Evolutionary conservation across 2,329 filamentous ascomycete species (phyloP).

Genomic region (Colletotrichum melonis): DNA sequence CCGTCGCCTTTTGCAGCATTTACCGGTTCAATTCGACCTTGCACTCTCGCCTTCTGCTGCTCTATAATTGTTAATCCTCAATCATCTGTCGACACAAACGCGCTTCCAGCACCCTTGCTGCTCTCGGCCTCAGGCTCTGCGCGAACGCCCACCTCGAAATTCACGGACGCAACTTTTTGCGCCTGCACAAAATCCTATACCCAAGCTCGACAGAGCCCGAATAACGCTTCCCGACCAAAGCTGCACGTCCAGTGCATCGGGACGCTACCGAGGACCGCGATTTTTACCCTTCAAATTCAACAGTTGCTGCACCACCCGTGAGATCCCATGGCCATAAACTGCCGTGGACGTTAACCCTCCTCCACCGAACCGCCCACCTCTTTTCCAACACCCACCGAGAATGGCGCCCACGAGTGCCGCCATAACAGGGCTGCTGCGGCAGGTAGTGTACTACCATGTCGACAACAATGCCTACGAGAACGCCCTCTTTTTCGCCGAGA

Average conservation of each 20-base stretch:
- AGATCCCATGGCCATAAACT: constrained; percentile 32
- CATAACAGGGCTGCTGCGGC: constrained; percentile 65
- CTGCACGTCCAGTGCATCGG: constrained; percentile 14
- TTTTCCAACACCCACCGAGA: constrained; percentile 32
- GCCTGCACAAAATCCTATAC: constrained; percentile 16
- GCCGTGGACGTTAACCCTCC: constrained; percentile 30
- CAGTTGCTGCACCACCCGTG: constrained; percentile 3
- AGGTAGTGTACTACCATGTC: constrained; percentile 76
- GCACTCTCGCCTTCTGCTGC: not conserved
- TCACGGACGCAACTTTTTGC: constrained; percentile 34
- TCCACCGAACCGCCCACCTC: constrained; percentile 12
- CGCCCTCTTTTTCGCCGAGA: constrained; percentile 92
- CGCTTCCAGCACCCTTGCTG: constrained; percentile 1
- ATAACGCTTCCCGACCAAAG: constrained; percentile 5
- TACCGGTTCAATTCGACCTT: constrained; percentile 15
- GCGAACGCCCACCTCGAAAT: constrained; percentile 31
- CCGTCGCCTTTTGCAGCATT: constrained; percentile 24
- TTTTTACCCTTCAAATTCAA: constrained; percentile 8
- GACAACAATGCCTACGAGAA: constrained; percentile 92
- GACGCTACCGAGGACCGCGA: constrained; percentile 8
- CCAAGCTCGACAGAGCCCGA: constrained; percentile 31
- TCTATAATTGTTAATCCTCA: constrained; percentile 28
- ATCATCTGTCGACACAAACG: constrained; percentile 5
- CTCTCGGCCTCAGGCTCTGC: constrained; percentile 21
- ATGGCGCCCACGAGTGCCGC: constrained; percentile 66